Base-by-base conservation (phyloP, 129 eudicot species). In the Cynara cardunculus region DNA sequence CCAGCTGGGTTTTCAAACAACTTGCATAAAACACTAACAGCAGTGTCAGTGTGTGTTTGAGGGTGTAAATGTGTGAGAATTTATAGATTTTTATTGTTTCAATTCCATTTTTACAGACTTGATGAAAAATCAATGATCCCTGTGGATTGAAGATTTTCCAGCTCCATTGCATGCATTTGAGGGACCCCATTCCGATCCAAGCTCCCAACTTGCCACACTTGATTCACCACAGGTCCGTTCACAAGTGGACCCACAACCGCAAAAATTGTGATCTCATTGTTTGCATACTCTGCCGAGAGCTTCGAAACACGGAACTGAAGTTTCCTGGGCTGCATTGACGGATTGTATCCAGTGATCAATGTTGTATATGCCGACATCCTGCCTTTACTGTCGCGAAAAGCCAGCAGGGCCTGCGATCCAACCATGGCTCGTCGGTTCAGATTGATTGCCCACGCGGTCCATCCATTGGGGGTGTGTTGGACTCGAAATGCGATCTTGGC, bases 351-450 rank as follows among this genome's bases (percentile, higher is more conserved):
- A 16, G 80, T 79, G 37, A 90, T 78, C 21, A 78, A 10, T n/a
- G 88, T 87, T 21, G 90, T 59, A 73, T 78, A 88, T 22, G 71
- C 86, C 2, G 28, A 69, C 85, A 82, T 35, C 76, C 69, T 88
- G 2, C 87, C 88, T 22, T 78, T 74, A 62, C 41, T 6, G 25
- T 84, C 59, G 9, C 53, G 83, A 62, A 82, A 86, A 83, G 94
- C 94, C 46, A 90, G 83, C 0, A 88, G 71, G 37, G 94, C 94
- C 75, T 90, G 90, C 34, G 90, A 84, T 69, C 94, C 94, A 46
- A 80, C 81, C 91, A 88, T 88, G 79, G 89, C 84, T 16, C 46
- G 64, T 18, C 81, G 30, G 0, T 81, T 32, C 9, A 87, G 92
- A 26, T 90, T 90, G 62, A 86, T 82, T 19, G 84, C 94, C 88